These are phyloP conservation scores for Eucalyptus pauciflora DNA, from an alignment of 345 rosid species.

Conservation along the genomic window DNA sequence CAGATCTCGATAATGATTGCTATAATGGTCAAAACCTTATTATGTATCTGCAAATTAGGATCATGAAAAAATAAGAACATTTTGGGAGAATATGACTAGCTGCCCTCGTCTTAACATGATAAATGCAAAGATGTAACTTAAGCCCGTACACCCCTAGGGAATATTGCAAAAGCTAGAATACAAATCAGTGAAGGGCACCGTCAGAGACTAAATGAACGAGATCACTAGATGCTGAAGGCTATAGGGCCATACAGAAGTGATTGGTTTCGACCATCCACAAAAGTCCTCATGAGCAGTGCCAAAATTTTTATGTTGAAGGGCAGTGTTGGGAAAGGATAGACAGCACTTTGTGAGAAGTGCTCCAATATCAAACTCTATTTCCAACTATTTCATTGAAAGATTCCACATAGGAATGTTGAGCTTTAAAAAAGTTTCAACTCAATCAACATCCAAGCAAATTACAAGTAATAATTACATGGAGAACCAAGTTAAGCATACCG, in stretches of 20 bases:
- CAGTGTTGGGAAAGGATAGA: neutral
- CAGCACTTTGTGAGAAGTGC: neutral
- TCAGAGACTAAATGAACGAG: neutral
- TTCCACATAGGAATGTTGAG: neutral
- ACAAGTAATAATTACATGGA: neutral
- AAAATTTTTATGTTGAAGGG: neutral
- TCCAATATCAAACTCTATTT: neutral
- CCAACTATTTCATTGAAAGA: neutral
- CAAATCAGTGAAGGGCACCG: neutral
- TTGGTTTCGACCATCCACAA: neutral
- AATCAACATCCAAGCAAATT: neutral
- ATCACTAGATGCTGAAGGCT: neutral
- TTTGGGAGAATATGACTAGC: neutral
- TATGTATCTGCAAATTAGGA: constrained; percentile 54
- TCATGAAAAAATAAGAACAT: neutral
- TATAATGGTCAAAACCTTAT: constrained; percentile 62
- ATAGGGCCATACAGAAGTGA: neutral
- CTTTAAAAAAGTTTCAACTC: neutral
- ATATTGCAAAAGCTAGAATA: neutral
- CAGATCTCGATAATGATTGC: constrained; percentile 77
- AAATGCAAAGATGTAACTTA: neutral
- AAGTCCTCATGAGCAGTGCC: neutral
- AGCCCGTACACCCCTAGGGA: neutral
- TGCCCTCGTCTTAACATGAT: neutral
- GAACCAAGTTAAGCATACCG: neutral